These are phyloP conservation scores for Chrysochromulina parva DNA, from an alignment of 78 protist species.

Conservation along the genomic window DNA sequence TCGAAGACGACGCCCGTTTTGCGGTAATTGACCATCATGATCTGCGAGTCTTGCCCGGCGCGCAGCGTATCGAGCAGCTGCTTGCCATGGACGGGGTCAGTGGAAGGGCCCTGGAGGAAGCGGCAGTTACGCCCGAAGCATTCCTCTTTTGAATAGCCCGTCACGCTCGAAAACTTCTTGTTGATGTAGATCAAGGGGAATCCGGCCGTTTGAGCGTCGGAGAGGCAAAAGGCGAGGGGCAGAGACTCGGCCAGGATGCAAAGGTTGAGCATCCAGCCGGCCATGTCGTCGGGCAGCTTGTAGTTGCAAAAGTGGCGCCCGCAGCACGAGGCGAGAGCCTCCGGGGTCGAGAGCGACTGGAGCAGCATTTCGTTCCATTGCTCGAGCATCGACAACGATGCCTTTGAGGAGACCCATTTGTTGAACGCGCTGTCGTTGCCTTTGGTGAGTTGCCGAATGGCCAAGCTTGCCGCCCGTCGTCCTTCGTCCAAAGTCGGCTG, in stretches of 20 bases:
- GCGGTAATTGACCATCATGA: neutral
- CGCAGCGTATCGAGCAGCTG: neutral
- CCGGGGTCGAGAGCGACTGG: too few relatives aligned
- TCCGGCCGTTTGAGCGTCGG: neutral
- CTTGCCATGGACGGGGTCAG: neutral
- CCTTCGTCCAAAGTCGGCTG: too few relatives aligned
- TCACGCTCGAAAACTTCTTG: neutral
- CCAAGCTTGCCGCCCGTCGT: too few relatives aligned
- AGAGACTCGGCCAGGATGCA: neutral
- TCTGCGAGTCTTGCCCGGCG: neutral
- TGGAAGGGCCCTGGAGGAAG: constrained; percentile 9
- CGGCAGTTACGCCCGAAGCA: constrained; percentile 34
- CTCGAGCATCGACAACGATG: too few relatives aligned
- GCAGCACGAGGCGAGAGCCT: too few relatives aligned
- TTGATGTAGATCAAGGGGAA: neutral
- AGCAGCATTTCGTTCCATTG: too few relatives aligned
- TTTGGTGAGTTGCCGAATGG: too few relatives aligned
- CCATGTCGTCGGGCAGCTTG: too few relatives aligned
- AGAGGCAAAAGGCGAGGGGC: neutral
- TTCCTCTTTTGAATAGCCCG: neutral
- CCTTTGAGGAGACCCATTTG: too few relatives aligned
- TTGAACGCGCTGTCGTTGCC: too few relatives aligned
- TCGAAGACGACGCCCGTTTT: neutral
- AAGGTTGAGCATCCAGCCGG: too few relatives aligned
- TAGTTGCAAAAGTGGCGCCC: too few relatives aligned